A percentile compares a stretch with the other conserved stretches of the same genome.
These are phyloP conservation scores for Schizophyllum commune DNA, from an alignment of 1,284 basidiomycete genomes.

Conservation along the genomic window DNA sequence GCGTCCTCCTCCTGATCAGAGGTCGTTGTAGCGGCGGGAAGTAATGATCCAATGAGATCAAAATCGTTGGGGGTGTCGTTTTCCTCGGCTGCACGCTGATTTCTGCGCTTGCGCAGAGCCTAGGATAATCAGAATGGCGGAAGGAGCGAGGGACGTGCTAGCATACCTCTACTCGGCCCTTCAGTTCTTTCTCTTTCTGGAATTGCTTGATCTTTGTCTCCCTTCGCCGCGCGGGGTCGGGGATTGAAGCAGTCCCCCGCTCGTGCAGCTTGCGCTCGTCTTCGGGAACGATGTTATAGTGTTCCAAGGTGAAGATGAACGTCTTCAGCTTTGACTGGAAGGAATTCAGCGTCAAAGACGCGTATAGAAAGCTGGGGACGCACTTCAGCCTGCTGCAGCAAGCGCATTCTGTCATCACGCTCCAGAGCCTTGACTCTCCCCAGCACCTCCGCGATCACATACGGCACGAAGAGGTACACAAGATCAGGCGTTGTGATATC, in stretches of 20 bases:
- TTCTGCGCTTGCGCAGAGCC: conserved; percentile 47
- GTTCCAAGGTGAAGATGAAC: conserved; percentile 55
- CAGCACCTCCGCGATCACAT: conserved; percentile 66
- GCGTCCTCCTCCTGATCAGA: conserved; percentile 52
- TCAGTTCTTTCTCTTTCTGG: conserved; percentile 75
- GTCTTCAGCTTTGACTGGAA: conserved; percentile 47
- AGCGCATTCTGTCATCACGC: conserved; percentile 48
- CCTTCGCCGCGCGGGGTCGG: conserved; percentile 62
- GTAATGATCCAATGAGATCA: conserved; percentile 53
- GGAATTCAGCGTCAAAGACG: conserved; percentile 12
- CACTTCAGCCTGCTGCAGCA: conserved; percentile 57
- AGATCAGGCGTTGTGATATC: conserved; percentile 81
- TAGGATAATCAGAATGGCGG: conserved; percentile 18
- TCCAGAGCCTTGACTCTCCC: conserved; percentile 55
- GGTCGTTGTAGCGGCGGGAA: conserved; percentile 28
- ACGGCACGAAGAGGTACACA: conserved; percentile 75
- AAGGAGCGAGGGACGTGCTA: neutral
- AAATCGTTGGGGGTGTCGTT: conserved; percentile 36
- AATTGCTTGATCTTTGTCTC: conserved; percentile 88
- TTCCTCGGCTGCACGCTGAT: conserved; percentile 29
- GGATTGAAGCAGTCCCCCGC: conserved; percentile 36
- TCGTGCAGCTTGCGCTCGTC: conserved; percentile 51
- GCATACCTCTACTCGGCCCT: conserved; percentile 59
- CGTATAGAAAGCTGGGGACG: conserved; percentile 16
- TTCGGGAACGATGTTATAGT: conserved; percentile 63